A percentile compares a stretch with the other conserved stretches of the same genome.
phyloP scores from a whole-genome alignment of 176 grass and related monocot genomes.

The Zoysia pacifica region DNA sequence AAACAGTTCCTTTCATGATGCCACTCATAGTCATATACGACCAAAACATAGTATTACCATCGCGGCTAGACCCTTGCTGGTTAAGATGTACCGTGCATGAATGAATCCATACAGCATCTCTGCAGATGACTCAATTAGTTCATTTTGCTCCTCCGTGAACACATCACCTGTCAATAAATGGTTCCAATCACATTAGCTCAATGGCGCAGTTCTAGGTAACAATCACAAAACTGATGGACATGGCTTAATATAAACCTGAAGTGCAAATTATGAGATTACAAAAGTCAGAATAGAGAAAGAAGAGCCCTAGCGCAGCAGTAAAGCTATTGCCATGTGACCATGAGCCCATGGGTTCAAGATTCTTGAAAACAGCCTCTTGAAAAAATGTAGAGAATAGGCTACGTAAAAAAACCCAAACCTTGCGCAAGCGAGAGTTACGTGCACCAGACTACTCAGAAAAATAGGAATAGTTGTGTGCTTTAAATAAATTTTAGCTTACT shows the following conservation, averaged over 20 bases:
- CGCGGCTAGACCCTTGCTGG: constrained; percentile 93
- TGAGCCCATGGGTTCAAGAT: too few relatives aligned
- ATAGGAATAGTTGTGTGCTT: too few relatives aligned
- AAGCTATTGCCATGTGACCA: too few relatives aligned
- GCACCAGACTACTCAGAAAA: too few relatives aligned
- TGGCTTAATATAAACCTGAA: neutral
- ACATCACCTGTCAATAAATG: constrained; percentile 65
- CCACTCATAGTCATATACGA: constrained; percentile 12
- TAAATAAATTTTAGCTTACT: neutral
- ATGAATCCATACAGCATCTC: constrained; percentile 99
- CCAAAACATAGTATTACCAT: constrained; percentile 61
- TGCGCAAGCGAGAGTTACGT: too few relatives aligned
- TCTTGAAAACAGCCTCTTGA: too few relatives aligned
- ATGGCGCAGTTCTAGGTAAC: too few relatives aligned
- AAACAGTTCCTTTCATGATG: constrained; percentile 5
- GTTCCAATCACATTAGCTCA: neutral
- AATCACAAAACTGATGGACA: too few relatives aligned
- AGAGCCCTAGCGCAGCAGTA: too few relatives aligned
- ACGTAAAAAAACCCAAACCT: too few relatives aligned
- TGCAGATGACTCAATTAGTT: constrained; percentile 92
- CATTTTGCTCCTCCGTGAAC: constrained; percentile 94
- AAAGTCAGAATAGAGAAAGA: neutral
- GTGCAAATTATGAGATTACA: neutral
- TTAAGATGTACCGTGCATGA: constrained; percentile 89
- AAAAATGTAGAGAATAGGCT: too few relatives aligned